Conservation (phyloP, 139 green algal genomes). For the Spirogloea muscicola region DNA sequence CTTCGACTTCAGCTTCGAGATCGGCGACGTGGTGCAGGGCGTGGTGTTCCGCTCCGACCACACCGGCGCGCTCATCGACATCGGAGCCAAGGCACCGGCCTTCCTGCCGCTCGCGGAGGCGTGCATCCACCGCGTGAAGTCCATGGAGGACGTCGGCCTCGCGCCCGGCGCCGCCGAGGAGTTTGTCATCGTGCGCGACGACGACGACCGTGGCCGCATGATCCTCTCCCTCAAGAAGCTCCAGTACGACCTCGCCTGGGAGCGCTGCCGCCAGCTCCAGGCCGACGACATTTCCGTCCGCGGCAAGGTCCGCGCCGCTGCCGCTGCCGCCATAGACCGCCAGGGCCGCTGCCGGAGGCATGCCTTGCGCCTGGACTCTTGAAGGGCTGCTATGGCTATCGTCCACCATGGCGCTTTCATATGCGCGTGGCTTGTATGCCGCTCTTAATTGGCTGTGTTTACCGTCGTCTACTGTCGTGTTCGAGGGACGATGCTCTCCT, state of each 20-base stretch:
- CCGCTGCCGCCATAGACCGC: too few relatives aligned
- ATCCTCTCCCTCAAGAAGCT: constrained; percentile 73
- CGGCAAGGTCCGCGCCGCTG: constrained; percentile 56
- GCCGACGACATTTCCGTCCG: constrained; percentile 78
- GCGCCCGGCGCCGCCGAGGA: constrained; percentile 66
- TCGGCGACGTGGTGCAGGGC: constrained; percentile 51
- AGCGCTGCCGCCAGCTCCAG: constrained; percentile 48
- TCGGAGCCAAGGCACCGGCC: constrained; percentile 84
- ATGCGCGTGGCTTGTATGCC: too few relatives aligned
- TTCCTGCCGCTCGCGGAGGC: constrained; percentile 75
- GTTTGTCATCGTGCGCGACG: constrained; percentile 77
- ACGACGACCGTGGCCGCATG: constrained; percentile 69
- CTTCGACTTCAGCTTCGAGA: constrained; percentile 38
- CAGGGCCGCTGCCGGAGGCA: too few relatives aligned
- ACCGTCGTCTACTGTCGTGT: too few relatives aligned
- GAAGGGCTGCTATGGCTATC: too few relatives aligned
- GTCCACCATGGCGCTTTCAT: too few relatives aligned
- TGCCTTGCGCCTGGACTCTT: too few relatives aligned
- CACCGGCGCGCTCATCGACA: constrained; percentile 85
- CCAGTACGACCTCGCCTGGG: constrained; percentile 61
- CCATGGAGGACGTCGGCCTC: constrained; percentile 53
- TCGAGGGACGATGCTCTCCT: too few relatives aligned
- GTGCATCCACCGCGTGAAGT: constrained; percentile 55
- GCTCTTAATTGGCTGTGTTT: too few relatives aligned
- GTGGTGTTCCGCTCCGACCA: constrained; percentile 75